Conservation (phyloP, 2,329 filamentous ascomycete species). For the Exophiala sideris region DNA sequence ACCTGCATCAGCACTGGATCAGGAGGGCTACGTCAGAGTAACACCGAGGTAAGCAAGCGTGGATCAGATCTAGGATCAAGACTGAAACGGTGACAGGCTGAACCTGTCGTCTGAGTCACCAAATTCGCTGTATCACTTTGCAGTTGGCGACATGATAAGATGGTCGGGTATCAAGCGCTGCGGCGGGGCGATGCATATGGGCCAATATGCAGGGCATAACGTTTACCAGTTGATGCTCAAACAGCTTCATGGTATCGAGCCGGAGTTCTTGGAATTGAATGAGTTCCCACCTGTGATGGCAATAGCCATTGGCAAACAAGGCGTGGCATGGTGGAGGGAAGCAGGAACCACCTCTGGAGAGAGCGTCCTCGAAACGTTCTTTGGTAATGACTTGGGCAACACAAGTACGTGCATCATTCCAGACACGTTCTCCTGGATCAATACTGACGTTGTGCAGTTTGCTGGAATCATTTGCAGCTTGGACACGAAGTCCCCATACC, state of each 20-base stretch:
- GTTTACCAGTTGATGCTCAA: slow-evolving; percentile 61
- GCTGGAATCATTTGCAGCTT: slow-evolving; percentile 14
- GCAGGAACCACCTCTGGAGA: slow-evolving; percentile 59
- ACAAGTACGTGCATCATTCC: slow-evolving; percentile 42
- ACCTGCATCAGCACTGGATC: slow-evolving; percentile 56
- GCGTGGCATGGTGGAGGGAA: slow-evolving; percentile 59
- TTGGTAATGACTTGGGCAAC: slow-evolving; percentile 66
- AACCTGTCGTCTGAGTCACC: slow-evolving; percentile 53
- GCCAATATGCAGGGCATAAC: slow-evolving; percentile 63
- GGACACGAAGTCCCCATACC: slow-evolving; percentile 1
- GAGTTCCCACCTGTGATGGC: slow-evolving; percentile 65
- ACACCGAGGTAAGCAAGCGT: slow-evolving; percentile 46
- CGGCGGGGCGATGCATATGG: slow-evolving; percentile 71
- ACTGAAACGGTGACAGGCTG: slow-evolving; percentile 40
- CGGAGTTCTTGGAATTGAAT: slow-evolving; percentile 50
- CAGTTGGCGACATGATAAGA: slow-evolving; percentile 63
- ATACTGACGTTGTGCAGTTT: slow-evolving; percentile 15
- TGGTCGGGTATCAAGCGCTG: slow-evolving; percentile 81
- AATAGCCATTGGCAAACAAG: slow-evolving; percentile 67
- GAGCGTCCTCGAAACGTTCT: slow-evolving; percentile 62
- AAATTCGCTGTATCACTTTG: slow-evolving; percentile 62
- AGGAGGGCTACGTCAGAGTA: slow-evolving; percentile 65
- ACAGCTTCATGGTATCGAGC: slow-evolving; percentile 33
- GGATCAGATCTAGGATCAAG: neutral
- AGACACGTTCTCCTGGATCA: neutral